A percentile compares a stretch with the other conserved stretches of the same genome.
phyloP scores from a whole-genome alignment of 2,329 filamentous ascomycete species.

The Pseudocercospora musae region DNA sequence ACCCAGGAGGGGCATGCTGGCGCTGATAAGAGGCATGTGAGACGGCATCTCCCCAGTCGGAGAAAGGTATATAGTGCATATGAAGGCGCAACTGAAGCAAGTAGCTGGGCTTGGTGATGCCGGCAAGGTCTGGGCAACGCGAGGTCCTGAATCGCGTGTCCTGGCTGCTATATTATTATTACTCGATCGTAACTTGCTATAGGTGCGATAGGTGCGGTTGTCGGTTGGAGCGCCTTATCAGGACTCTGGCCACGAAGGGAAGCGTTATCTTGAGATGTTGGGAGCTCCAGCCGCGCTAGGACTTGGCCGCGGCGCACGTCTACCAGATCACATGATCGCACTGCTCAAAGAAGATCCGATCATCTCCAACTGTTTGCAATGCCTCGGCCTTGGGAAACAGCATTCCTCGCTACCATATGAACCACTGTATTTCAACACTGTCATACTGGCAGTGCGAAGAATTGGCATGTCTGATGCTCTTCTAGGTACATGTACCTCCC shows the following conservation, averaged over 20 bases:
- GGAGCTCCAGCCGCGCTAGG: background rate
- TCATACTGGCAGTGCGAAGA: background rate
- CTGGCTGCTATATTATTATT: constrained; percentile 10
- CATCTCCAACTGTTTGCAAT: background rate
- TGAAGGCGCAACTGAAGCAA: constrained; percentile 12
- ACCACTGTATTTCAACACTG: no score
- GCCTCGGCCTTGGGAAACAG: background rate
- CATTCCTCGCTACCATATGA: no score
- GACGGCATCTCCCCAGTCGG: constrained; percentile 14
- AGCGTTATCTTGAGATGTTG: background rate
- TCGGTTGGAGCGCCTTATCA: background rate
- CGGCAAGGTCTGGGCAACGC: background rate
- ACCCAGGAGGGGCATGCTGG: constrained; percentile 5
- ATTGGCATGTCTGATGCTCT: background rate
- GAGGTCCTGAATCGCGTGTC: background rate
- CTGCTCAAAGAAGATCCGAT: background rate
- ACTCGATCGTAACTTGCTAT: constrained; percentile 22
- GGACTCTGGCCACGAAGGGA: background rate
- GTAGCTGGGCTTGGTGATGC: background rate
- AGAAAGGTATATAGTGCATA: constrained; percentile 6
- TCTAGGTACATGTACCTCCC: background rate
- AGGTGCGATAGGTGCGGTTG: background rate
- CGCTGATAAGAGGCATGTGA: constrained; percentile 15
- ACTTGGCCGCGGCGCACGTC: background rate
- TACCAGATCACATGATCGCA: background rate